These are phyloP conservation scores for Yamadazyma dushanensis DNA, from an alignment of 1,139 yeast genomes.

Conservation along the genomic window DNA sequence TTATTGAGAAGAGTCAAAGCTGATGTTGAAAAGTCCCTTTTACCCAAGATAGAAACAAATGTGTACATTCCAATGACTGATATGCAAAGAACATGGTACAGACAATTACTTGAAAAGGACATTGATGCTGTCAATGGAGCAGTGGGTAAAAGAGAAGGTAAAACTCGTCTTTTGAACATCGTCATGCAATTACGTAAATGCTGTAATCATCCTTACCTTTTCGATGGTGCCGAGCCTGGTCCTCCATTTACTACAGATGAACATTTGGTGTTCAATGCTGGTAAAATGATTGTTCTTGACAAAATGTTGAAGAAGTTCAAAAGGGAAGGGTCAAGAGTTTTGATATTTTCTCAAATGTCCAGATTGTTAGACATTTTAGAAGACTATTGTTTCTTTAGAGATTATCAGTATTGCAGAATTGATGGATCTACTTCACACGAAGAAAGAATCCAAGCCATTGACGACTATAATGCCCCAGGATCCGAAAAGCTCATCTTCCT, in stretches of 20 bases:
- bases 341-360: constrained; percentile 95
- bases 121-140: constrained; percentile 96
- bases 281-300: constrained; percentile 88
- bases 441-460: constrained; percentile 89
- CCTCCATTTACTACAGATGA: constrained; percentile 98
- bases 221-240: constrained; percentile 99
- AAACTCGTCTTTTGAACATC: constrained; percentile 84
- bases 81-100: constrained; percentile 93
- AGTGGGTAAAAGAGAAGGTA: constrained; percentile 84
- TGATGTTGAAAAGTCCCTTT: constrained; percentile 86
- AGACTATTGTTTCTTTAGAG: constrained; percentile 86
- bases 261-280: constrained; percentile 83
- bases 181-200: constrained; percentile 97
- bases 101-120: constrained; percentile 83
- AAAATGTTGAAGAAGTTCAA: constrained; percentile 73
- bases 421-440: constrained; percentile 96
- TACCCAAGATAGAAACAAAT: constrained; percentile 89
- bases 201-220: constrained; percentile 94
- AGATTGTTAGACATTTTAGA: constrained; percentile 87
- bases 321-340: constrained; percentile 81
- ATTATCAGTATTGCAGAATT: constrained; percentile 83
- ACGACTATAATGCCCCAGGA: constrained; percentile 82
- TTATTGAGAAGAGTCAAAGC: constrained; percentile 84
- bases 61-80: constrained; percentile 91
- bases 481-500: constrained; percentile 83